phyloP scores from a whole-genome alignment of 305 asterid species.

The Ajuga reptans region DNA sequence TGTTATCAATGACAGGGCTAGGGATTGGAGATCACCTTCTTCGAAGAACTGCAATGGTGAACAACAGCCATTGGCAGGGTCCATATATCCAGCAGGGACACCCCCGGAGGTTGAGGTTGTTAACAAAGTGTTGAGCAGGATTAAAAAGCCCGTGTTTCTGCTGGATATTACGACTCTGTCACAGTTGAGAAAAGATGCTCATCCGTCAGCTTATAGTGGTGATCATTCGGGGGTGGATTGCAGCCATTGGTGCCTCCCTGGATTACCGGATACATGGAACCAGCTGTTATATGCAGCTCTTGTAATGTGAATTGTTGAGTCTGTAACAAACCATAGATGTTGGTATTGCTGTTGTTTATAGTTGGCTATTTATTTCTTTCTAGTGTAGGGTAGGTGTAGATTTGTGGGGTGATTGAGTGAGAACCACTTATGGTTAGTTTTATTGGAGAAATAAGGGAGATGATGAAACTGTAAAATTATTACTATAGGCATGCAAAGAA shows the following conservation, averaged over 20 bases:
- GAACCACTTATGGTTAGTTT: conserved; percentile 22
- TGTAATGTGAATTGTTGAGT: conserved; percentile 27
- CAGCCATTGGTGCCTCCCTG: conserved; percentile 82
- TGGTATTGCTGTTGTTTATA: conserved; percentile 5
- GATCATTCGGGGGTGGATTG: conserved; percentile 48
- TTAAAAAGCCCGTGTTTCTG: conserved; percentile 41
- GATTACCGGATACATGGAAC: conserved; percentile 76
- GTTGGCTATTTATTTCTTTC: conserved; percentile 13
- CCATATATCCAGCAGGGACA: conserved; percentile 50
- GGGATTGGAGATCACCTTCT: conserved; percentile 42
- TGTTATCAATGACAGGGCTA: conserved; percentile 34
- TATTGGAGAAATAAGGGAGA: conserved; percentile 29
- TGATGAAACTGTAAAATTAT: conserved; percentile 26
- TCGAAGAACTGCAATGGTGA: conserved; percentile 53
- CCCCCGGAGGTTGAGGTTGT: conserved; percentile 46
- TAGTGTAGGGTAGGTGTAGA: conserved; percentile 21
- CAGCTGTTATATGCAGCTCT: conserved; percentile 62
- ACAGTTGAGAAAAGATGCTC: conserved; percentile 66
- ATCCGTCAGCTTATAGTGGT: conserved; percentile 56
- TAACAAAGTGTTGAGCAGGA: conserved; percentile 35
- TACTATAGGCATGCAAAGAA: conserved; percentile 7
- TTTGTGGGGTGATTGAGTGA: conserved; percentile 12
- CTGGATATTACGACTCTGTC: conserved; percentile 60
- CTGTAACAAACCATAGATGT: neutral
- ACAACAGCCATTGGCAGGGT: conserved; percentile 44